Percentiles rank a stretch among this genome's conserved stretches.
These are phyloP conservation scores for Geranium incanum DNA, from an alignment of 441 rosid species.

Conservation along the genomic window DNA sequence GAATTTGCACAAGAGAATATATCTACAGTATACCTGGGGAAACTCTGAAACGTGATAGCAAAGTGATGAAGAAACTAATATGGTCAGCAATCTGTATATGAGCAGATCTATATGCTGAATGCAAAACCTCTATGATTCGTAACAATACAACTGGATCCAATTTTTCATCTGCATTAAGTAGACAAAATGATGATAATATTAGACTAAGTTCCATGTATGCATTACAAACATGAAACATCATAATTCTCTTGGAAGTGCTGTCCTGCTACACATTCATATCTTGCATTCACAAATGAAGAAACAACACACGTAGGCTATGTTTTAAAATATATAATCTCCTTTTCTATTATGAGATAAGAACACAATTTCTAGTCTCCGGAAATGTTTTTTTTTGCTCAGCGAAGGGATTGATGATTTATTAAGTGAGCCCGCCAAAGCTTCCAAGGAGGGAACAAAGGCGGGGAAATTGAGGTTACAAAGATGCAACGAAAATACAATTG, in stretches of 20 bases:
- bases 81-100: slow-evolving; percentile 60
- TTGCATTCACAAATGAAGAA: neutral
- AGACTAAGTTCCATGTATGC: neutral
- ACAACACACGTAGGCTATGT: slow-evolving; percentile 3
- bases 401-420: no score
- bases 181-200: slow-evolving; percentile 2
- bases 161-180: slow-evolving; percentile 45
- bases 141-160: slow-evolving; percentile 49
- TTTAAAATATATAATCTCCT: neutral
- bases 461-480: no score
- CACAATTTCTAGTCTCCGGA: neutral
- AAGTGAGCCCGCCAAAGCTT: no score
- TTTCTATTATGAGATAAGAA: neutral
- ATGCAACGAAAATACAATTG: no score
- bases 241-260: slow-evolving; percentile 6
- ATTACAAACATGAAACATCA: neutral
- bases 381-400: neutral
- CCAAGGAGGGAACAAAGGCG: no score
- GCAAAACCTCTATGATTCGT: slow-evolving; percentile 56
- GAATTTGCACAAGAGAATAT: slow-evolving; percentile 13
- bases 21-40: slow-evolving; percentile 41
- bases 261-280: slow-evolving; percentile 1
- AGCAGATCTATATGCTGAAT: slow-evolving; percentile 56
- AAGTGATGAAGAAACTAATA: slow-evolving; percentile 61
- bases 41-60: slow-evolving; percentile 51